These are phyloP conservation scores for Diplodia seriata DNA, from an alignment of 2,329 filamentous ascomycete genomes.

Conservation along the genomic window DNA sequence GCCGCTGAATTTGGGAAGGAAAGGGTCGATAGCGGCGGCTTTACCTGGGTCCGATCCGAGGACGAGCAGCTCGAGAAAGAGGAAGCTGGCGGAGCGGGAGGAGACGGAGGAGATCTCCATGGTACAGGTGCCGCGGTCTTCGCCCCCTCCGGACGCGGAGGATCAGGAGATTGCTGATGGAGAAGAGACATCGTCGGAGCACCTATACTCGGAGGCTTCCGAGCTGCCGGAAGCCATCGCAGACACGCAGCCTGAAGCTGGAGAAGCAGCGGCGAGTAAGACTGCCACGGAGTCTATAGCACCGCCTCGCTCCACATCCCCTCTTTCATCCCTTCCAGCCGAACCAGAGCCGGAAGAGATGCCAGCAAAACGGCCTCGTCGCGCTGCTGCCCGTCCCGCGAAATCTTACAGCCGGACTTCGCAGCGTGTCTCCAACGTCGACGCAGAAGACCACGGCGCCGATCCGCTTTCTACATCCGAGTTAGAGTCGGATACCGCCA, in stretches of 20 bases:
- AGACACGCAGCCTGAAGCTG: constrained; percentile 25
- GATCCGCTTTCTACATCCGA: constrained; percentile 35
- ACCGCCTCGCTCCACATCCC: constrained; percentile 53
- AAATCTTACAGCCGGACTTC: constrained; percentile 20
- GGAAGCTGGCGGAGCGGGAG: constrained; percentile 40
- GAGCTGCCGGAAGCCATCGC: constrained; percentile 7
- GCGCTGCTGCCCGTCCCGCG: neutral
- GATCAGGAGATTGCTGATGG: neutral
- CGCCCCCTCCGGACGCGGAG: constrained; percentile 44
- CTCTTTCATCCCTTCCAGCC: neutral
- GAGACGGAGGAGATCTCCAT: neutral
- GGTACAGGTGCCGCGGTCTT: constrained; percentile 50
- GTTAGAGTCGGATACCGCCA: constrained; percentile 48
- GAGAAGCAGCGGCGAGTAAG: neutral
- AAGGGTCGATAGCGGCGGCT: neutral
- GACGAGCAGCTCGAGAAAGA: constrained; percentile 48
- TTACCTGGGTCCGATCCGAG: constrained; percentile 25
- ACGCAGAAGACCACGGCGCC: constrained; percentile 35
- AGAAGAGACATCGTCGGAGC: constrained; percentile 6
- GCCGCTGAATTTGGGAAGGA: constrained; percentile 61
- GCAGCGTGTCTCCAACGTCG: constrained; percentile 33
- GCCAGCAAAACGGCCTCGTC: constrained; percentile 22
- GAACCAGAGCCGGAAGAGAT: constrained; percentile 35
- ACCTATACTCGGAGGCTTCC: constrained; percentile 23
- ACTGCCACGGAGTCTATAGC: constrained; percentile 48